Conservation (phyloP, 306 rosid species). For the Adenanthera pavonina region DNA sequence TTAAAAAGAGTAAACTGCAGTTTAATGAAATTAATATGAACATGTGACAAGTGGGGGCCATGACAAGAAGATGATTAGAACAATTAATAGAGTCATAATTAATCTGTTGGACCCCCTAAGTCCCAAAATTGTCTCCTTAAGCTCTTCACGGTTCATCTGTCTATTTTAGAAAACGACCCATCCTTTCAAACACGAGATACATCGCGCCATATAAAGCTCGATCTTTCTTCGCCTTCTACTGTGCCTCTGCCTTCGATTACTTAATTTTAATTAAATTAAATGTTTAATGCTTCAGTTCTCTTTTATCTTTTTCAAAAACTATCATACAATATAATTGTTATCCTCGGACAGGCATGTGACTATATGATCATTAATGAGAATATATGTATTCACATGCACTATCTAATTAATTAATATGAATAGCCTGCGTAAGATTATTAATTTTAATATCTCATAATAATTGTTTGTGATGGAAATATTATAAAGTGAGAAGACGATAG, state of each 20-base stretch:
- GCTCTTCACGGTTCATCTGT: slow-evolving; percentile 13
- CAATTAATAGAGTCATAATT: slow-evolving; percentile 5
- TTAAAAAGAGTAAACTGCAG: not conserved
- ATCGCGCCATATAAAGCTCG: too few species aligned
- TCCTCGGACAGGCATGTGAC: slow-evolving; percentile 16
- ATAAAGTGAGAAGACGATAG: too few species aligned
- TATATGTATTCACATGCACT: slow-evolving; percentile 37
- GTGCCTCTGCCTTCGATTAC: too few species aligned
- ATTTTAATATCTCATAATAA: too few species aligned
- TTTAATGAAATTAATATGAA: not conserved
- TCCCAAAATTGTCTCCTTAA: not conserved
- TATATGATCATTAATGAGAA: slow-evolving; percentile 1
- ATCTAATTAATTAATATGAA: not conserved
- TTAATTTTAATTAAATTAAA: too few species aligned
- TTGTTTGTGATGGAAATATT: not conserved
- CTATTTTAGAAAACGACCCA: slow-evolving; percentile 2
- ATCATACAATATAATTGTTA: not conserved
- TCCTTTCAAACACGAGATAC: too few species aligned
- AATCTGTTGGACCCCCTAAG: not conserved
- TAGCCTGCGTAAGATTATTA: too few species aligned
- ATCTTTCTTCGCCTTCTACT: too few species aligned
- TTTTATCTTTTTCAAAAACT: too few species aligned
- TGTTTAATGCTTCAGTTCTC: too few species aligned
- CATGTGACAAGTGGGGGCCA: slow-evolving; percentile 5
- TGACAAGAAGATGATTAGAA: not conserved